Evolutionary conservation across 2,329 filamentous ascomycete species (phyloP), one percentile per base, ranked within the genome.

Genomic region (Botrytis sinoallii): DNA sequence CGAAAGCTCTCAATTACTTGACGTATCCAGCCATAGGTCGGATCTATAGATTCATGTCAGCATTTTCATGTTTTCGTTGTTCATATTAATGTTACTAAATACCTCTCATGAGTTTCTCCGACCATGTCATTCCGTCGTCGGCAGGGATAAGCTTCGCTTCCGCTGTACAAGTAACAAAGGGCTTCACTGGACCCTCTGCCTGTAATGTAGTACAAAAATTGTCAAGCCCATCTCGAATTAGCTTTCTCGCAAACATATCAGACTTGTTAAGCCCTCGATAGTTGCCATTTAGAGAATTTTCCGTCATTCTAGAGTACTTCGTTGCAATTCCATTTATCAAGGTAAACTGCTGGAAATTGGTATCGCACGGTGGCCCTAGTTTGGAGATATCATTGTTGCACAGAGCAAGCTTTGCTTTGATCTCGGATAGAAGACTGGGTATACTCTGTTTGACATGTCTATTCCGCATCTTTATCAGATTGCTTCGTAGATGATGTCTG

Each of bases 11-110:
- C 70, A 25, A 75, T 74, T 4, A 72, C 59, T 38, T 68, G 46
- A 5, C 68, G 63, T 48, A 77, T 77, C 75, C 75, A 77, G 10
- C 29, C 32, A 69, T 77, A 77, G 8, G 70, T 74, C 32, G n/a
- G 25, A 59, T 59, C 67, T 70, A 32, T 16, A 42, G 16, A 25
- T 38, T 18, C 10, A 44, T 32, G 29, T 70, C 14, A 70, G 40
- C 29, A 44, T 32, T 52, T 14, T 14, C 29, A 20, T 29, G 2
- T 16, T 22, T 52, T 42, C 4, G 29, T 22, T 16, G 10, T 25
- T 55, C 18, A 16, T 42, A 12, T 48, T 20, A 52, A 8, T 18
- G 29, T 55, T 29, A 9, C 14, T 55, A 55, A 32, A 5, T 63
- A 70, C 40, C 65, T 52, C 57, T 59, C 57, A 75, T 63, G 1